These are phyloP conservation scores for Phellopilus nigrolimitatus DNA, from an alignment of 1,284 basidiomycete species.

Conservation along the genomic window DNA sequence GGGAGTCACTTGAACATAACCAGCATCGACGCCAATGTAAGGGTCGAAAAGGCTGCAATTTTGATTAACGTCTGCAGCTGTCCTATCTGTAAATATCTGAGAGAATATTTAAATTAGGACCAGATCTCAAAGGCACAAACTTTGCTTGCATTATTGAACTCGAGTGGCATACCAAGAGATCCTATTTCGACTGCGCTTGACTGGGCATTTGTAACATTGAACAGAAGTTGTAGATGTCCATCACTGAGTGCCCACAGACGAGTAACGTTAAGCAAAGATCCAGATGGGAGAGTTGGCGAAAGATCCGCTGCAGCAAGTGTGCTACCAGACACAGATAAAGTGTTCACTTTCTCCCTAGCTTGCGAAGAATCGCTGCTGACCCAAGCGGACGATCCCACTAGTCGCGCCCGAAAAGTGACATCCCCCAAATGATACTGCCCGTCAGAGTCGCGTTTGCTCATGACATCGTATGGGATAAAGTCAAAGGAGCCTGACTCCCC, in stretches of 20 bases:
- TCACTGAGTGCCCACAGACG: conserved; percentile 47
- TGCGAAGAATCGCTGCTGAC: conserved; percentile 43
- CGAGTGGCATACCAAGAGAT: conserved; percentile 47
- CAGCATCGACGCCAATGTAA: conserved; percentile 54
- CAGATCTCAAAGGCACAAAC: too few relatives aligned
- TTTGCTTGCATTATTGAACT: conserved; percentile 49
- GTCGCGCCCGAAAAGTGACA: conserved; percentile 48
- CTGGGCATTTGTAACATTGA: conserved; percentile 48
- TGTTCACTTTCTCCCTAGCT: conserved; percentile 38
- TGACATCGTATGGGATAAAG: conserved; percentile 50
- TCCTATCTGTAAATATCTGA: conserved; percentile 53
- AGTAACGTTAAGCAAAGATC: conserved; percentile 45
- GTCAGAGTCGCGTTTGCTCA: conserved; percentile 44
- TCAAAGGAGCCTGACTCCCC: conserved; percentile 38
- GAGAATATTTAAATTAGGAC: background rate
- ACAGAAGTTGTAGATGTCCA: conserved; percentile 42
- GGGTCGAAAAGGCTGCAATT: conserved; percentile 55
- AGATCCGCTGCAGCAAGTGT: conserved; percentile 48
- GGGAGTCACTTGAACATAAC: conserved; percentile 48
- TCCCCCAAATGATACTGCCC: conserved; percentile 55
- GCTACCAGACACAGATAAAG: conserved; percentile 36
- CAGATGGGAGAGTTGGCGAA: conserved; percentile 42
- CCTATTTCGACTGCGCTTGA: conserved; percentile 48
- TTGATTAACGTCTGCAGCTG: conserved; percentile 47
- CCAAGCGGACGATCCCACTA: conserved; percentile 43